Evolutionary conservation across 2,329 filamentous ascomycete genomes (phyloP).

Genomic region (Apiospora malaysiana): DNA sequence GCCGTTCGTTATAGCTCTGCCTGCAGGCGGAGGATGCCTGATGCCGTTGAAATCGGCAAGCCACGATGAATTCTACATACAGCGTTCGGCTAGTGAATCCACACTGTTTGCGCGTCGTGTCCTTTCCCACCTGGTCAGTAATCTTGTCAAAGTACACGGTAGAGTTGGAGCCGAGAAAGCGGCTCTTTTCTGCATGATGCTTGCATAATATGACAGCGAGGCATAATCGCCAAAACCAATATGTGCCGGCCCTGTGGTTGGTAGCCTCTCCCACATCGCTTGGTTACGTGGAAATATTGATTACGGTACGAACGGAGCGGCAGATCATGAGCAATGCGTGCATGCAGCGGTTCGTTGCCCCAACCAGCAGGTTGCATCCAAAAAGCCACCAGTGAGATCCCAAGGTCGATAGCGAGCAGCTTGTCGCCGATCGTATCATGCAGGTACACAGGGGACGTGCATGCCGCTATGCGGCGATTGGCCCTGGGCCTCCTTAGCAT

Average conservation of each 20-base stretch:
- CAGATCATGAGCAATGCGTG: conserved; percentile 10
- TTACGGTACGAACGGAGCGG: conserved; percentile 14
- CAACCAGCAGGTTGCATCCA: neutral
- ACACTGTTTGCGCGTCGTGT: conserved; percentile 17
- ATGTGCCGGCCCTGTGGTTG: conserved; percentile 1
- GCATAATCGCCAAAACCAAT: conserved; percentile 1
- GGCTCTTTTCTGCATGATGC: neutral
- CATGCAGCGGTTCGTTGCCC: neutral
- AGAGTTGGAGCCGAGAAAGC: conserved; percentile 4
- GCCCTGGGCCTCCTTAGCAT: conserved; percentile 11
- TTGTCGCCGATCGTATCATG: conserved; percentile 17
- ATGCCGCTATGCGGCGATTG: conserved; percentile 15
- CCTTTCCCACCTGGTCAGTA: neutral
- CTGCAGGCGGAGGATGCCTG: conserved; percentile 15
- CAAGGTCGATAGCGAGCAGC: conserved; percentile 17
- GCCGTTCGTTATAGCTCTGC: neutral
- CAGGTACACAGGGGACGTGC: conserved; percentile 15
- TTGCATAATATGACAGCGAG: neutral
- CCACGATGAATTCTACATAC: conserved; percentile 14
- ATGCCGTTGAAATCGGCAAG: conserved; percentile 14
- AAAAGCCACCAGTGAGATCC: conserved; percentile 14
- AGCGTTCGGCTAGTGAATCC: conserved; percentile 2
- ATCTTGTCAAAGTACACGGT: neutral
- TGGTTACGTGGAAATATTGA: conserved; percentile 1
- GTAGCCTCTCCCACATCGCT: neutral